Base-by-base conservation (phyloP, 2,329 filamentous ascomycete genomes). In the Dothideomycetes sp. region DNA sequence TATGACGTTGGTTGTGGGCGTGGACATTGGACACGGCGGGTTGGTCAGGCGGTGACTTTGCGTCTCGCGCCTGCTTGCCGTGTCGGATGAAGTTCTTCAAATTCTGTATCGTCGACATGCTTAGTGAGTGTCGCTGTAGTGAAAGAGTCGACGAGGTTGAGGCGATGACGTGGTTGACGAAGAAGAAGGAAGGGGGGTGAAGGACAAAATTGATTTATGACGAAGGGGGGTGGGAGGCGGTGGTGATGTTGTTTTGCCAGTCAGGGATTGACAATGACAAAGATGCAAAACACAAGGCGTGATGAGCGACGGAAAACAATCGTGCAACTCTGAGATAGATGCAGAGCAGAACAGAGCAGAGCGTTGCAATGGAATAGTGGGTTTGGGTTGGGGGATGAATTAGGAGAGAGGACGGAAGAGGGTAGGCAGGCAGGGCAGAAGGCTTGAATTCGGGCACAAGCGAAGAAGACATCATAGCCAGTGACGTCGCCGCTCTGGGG, bases 1-100 rank as follows among this genome's bases (percentile, higher is more conserved):
- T 73, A 41, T 73, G 74, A 30, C 33, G 37, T 8, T 41, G 37
- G 28, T 30, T 29, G 54, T 79, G 72, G 44, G 77, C 78, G 60
- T 82, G 76, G 45, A 82, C 70, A 43, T 73, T 67, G 40, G 77
- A 77, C 47, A 80, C 69, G 51, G 71, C 81, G 51, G 74, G 71
- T 58, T 77, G 74, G 45, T 69, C 74, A 54, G 73, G 74, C 31
- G 63, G 67, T 44, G 70, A 68, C 43, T 77, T 72, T 51, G 75
- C 73, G 49, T 70, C 72, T 51, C 86, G 83, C 53, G 87, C 89
- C 72, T 94, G 87, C 71, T 95, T 95, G 65, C 89, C 89, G 71
- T 95, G 89, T 51, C 89, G 84, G 66, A 96, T 91, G 66, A 96
- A 93, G 66, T 95, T 95, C 68, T 96, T 95, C 55, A 95, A 77